Evolutionary conservation across 2,329 filamentous ascomycete species (phyloP).

Genomic region (Rutstroemia sp.): DNA sequence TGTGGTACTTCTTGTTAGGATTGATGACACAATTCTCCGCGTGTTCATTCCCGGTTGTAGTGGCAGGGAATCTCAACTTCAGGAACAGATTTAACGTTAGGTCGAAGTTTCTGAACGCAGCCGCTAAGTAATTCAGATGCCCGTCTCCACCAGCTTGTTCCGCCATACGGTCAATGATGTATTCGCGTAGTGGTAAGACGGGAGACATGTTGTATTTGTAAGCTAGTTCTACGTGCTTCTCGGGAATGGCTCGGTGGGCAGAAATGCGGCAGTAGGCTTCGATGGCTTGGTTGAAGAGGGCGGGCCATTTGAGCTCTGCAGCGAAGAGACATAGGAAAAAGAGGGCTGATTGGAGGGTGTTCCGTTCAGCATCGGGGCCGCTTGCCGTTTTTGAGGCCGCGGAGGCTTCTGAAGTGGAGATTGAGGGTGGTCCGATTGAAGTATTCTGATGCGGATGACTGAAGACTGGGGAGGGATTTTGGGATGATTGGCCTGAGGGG

Average conservation of each 20-base stretch:
- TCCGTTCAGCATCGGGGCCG: background rate
- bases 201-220: background rate
- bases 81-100: background rate
- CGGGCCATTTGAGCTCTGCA: slow-evolving; percentile 11
- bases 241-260: background rate
- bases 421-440: background rate
- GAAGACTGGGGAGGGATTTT: background rate
- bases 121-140: background rate
- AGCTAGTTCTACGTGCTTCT: slow-evolving; percentile 4
- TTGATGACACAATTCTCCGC: background rate
- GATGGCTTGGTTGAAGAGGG: slow-evolving; percentile 15
- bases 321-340: slow-evolving; percentile 14
- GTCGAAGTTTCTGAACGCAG: background rate
- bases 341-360: slow-evolving; percentile 7
- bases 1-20: background rate
- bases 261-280: slow-evolving; percentile 9
- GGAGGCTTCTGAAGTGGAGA: background rate
- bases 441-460: background rate
- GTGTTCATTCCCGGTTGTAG: background rate
- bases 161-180: background rate
- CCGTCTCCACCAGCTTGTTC: background rate
- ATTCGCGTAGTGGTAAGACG: background rate
- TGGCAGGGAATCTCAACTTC: background rate
- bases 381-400: background rate
- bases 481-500: no score